Evolutionary conservation across 176 grass and related monocot genomes (phyloP).

Genomic region (Phyllostachys edulis): DNA sequence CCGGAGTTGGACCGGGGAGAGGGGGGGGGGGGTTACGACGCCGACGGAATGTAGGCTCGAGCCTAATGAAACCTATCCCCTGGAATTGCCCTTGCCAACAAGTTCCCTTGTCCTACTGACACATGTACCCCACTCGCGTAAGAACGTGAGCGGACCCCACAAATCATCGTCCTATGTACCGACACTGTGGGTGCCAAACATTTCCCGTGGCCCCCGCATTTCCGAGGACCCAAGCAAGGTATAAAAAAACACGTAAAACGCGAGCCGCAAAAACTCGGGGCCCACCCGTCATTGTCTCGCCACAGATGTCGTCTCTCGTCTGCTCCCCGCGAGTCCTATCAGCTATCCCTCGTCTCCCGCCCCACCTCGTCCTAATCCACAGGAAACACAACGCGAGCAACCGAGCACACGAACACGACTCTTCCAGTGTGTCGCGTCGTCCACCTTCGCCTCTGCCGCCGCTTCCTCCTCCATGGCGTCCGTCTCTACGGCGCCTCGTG

Average conservation of each 20-base stretch:
- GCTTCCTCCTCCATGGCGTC: constrained; percentile 44
- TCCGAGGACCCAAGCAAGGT: constrained; percentile 28
- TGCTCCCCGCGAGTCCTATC: constrained; percentile 36
- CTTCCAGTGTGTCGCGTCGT: constrained; percentile 24
- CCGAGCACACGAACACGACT: background rate
- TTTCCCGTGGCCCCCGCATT: constrained; percentile 15
- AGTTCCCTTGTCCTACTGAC: background rate
- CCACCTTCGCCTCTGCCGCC: constrained; percentile 19
- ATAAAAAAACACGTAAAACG: background rate
- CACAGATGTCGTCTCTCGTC: background rate
- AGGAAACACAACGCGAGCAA: constrained; percentile 27
- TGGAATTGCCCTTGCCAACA: too few species aligned
- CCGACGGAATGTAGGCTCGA: too few species aligned
- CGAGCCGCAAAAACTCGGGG: background rate
- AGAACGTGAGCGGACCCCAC: background rate
- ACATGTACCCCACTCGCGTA: background rate
- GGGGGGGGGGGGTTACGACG: too few species aligned
- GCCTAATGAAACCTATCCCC: too few species aligned
- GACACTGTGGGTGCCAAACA: background rate
- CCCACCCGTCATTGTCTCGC: constrained; percentile 27
- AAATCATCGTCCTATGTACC: background rate
- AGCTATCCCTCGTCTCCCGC: background rate
- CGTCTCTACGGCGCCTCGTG: constrained; percentile 42
- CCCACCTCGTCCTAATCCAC: constrained; percentile 39
- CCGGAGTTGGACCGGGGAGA: too few species aligned